A percentile compares a stretch with the other conserved stretches of the same genome.
Conservation (phyloP, 495 filamentous ascomycete genomes). For the Aspergillus ostianus region DNA sequence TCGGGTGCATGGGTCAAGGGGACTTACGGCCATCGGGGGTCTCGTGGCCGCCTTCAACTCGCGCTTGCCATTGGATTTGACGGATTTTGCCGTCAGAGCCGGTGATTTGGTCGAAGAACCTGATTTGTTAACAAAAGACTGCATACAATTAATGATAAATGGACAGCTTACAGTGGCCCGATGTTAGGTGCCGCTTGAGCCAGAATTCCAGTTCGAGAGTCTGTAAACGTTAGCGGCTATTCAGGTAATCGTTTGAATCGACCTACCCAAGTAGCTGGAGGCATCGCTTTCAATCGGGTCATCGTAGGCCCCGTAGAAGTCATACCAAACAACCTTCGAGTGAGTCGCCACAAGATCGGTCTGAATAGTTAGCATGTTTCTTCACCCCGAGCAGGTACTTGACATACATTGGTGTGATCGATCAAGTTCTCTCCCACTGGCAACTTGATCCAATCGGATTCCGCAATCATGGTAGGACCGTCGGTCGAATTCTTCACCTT, state of each 20-base stretch:
- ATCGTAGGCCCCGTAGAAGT: constrained; percentile 17
- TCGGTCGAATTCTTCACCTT: constrained; percentile 6
- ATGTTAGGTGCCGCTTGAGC: constrained; percentile 21
- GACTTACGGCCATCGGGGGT: constrained; percentile 15
- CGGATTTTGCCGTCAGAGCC: constrained; percentile 12
- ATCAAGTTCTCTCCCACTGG: constrained; percentile 10
- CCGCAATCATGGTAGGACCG: constrained; percentile 6
- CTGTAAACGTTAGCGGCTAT: constrained; percentile 3
- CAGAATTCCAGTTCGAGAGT: constrained; percentile 13
- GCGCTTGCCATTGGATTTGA: constrained; percentile 17
- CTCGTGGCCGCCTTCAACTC: constrained; percentile 14
- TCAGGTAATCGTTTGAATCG: neutral
- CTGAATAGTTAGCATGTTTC: neutral
- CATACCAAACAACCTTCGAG: constrained; percentile 19
- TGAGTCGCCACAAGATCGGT: constrained; percentile 19
- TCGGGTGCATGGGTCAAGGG: neutral
- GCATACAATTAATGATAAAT: neutral
- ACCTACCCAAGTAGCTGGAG: constrained; percentile 15
- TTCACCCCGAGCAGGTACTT: neutral
- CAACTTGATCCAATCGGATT: constrained; percentile 9
- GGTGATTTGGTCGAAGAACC: constrained; percentile 21
- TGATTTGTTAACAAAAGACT: neutral
- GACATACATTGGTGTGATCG: constrained; percentile 8
- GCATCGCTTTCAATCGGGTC: constrained; percentile 13
- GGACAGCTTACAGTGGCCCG: constrained; percentile 11